These are phyloP conservation scores for Ogataea degrootiae DNA, from an alignment of 805 yeast species.

Conservation along the genomic window DNA sequence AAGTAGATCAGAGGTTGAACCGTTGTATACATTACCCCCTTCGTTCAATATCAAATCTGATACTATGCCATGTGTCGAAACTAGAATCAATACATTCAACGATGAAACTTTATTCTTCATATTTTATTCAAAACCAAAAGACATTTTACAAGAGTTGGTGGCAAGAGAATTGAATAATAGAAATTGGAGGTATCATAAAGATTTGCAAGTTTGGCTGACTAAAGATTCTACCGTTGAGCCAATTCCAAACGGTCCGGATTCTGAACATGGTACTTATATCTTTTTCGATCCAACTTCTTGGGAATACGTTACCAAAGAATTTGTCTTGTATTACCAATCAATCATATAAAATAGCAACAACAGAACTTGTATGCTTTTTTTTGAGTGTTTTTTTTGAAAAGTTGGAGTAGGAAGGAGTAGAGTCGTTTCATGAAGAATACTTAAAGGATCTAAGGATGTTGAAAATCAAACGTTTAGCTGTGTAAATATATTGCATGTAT, in stretches of 20 bases:
- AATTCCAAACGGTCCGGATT: slow-evolving; percentile 68
- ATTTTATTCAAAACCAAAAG: slow-evolving; percentile 90
- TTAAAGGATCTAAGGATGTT: too few species aligned
- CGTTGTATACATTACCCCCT: slow-evolving; percentile 64
- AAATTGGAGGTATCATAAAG: slow-evolving; percentile 97
- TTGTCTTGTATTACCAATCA: slow-evolving; percentile 48
- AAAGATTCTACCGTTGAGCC: slow-evolving; percentile 91
- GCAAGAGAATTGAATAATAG: slow-evolving; percentile 86
- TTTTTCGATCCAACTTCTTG: slow-evolving; percentile 95
- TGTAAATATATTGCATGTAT: too few species aligned
- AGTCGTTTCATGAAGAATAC: too few species aligned
- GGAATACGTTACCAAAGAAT: slow-evolving; percentile 82
- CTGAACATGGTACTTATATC: slow-evolving; percentile 89
- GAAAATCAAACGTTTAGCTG: too few species aligned
- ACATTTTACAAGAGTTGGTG: slow-evolving; percentile 87
- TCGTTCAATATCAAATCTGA: slow-evolving; percentile 34
- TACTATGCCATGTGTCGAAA: slow-evolving; percentile 26
- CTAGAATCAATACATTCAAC: slow-evolving; percentile 56
- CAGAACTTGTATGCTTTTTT: too few species aligned
- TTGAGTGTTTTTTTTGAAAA: too few species aligned
- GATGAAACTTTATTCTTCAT: slow-evolving; percentile 93
- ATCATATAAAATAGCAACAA: slow-evolving; percentile 19
- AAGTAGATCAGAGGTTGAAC: slow-evolving; percentile 84
- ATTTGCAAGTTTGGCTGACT: slow-evolving; percentile 92
- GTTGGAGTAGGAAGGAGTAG: too few species aligned